Percentiles rank a stretch among this genome's conserved stretches.
phyloP scores from a whole-genome alignment of 495 filamentous ascomycete genomes.

The Parmelia sp. region DNA sequence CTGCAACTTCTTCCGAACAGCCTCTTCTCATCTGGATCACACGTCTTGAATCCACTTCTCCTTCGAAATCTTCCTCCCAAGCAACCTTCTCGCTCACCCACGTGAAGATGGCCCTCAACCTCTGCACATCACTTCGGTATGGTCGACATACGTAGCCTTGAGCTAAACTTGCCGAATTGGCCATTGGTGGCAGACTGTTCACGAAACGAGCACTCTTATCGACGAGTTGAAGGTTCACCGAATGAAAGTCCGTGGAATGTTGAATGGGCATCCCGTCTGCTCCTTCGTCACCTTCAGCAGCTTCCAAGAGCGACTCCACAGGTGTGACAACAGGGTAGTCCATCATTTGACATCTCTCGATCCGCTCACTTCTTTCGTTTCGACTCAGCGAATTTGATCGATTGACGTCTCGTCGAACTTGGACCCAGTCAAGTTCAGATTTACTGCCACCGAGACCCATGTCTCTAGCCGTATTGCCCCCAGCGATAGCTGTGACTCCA shows the following conservation, averaged over 20 bases:
- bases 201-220: constrained; percentile 95
- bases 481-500: constrained; percentile 48
- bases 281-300: constrained; percentile 85
- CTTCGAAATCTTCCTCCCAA: constrained; percentile 94
- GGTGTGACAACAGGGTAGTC: constrained; percentile 82
- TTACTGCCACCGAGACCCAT: constrained; percentile 53
- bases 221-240: constrained; percentile 73
- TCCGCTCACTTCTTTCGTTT: constrained; percentile 77
- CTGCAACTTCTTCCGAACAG: constrained; percentile 84
- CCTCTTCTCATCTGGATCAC: constrained; percentile 80
- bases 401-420: constrained; percentile 91
- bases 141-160: constrained; percentile 92
- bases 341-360: constrained; percentile 92
- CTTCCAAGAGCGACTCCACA: constrained; percentile 78
- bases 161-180: constrained; percentile 74
- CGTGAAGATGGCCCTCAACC: constrained; percentile 87
- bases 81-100: constrained; percentile 92
- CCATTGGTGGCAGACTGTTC: constrained; percentile 81
- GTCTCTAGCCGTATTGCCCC: constrained; percentile 53
- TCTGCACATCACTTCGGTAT: constrained; percentile 89
- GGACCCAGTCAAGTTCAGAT: constrained; percentile 77
- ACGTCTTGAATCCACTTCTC: constrained; percentile 66
- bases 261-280: constrained; percentile 73
- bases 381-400: constrained; percentile 85
- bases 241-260: constrained; percentile 76